Base-by-base conservation (phyloP, 169 alveolate species). In the Ichthyophthirius multifiliis region DNA sequence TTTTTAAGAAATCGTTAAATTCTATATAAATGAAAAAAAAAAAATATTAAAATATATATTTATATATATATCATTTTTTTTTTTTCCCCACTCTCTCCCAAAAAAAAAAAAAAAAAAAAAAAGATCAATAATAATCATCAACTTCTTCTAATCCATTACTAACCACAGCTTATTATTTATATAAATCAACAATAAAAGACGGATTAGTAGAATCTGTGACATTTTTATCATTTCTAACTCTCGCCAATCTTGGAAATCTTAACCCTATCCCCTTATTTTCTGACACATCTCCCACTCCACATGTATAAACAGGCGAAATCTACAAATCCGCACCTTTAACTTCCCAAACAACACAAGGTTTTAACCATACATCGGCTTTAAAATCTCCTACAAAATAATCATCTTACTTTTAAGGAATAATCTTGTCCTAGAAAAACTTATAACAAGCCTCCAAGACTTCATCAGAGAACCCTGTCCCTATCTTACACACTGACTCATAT, bases 381-480 rank as follows among this genome's bases (percentile, higher is more conserved):
- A 81, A 86, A 27, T 92, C 93, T 48, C 89, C 90, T 7, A 85
- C 83, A 73, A 85, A 64, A 48, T 81, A 76, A 85, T 88, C 80
- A 84, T 86, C 18, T 82, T 83, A 18, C 83, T 94, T 48, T 48
- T 89, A 75, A 3, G 89, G 87, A 32, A 94, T 91, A 35, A 92
- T 94, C 65, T 92, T 89, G 18, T 96, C 98, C 77, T 95, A 89
- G 65, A 98, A 85, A 31, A 83, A 81, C 32, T 92, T 89, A 84
- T 87, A 89, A 47, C 97, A 76, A 5, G 89, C 86, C 43, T 95
- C 95, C 43, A 98, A 83, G 39, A 86, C 84, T 89, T 97, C 98
- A 81, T 97, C 99, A 43, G 96, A 90, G 86, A 98, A 97, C 5
- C 99, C 99, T 15, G 99, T 96, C 12, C 99, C 99, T 10, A 98